phyloP scores from a whole-genome alignment of 306 rosid species.

The Vigna reflexopilosa region DNA sequence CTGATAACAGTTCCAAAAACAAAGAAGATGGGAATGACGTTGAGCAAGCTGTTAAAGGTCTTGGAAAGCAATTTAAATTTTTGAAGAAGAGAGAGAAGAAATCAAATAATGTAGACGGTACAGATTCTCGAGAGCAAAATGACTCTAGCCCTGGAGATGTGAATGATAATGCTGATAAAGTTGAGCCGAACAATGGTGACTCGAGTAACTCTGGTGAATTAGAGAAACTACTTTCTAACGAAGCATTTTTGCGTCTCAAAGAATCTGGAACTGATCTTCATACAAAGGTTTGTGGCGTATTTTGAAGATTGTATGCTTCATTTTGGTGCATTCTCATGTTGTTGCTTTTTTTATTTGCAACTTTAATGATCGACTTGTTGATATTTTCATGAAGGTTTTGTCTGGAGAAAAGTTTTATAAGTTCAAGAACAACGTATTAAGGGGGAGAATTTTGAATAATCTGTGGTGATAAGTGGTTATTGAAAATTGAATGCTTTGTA shows the following conservation, averaged over 20 bases:
- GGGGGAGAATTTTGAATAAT: no score
- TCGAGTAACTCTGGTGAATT: conserved; percentile 51
- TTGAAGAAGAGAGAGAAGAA: conserved; percentile 87
- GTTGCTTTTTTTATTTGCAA: not conserved
- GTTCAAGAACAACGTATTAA: no score
- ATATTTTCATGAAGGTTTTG: no score
- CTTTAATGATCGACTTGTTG: no score
- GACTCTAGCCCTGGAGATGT: conserved; percentile 38
- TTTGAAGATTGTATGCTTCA: conserved; percentile 23
- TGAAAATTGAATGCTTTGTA: no score
- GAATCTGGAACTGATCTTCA: conserved; percentile 90
- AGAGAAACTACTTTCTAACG: conserved; percentile 69
- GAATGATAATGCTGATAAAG: conserved; percentile 41
- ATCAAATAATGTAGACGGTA: conserved; percentile 30
- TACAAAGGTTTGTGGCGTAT: conserved; percentile 65
- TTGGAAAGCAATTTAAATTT: conserved; percentile 85
- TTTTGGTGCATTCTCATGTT: not conserved
- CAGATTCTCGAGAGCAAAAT: conserved; percentile 54
- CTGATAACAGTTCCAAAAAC: conserved; percentile 49
- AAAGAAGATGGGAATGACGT: conserved; percentile 50
- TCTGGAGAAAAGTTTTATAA: no score
- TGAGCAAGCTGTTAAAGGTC: conserved; percentile 80
- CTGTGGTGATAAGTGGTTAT: no score
- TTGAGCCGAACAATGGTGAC: conserved; percentile 55
- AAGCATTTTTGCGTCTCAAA: conserved; percentile 68